Evolutionary conservation across 805 yeast species (phyloP).

Genomic region (Monosporozyma aquatica): DNA sequence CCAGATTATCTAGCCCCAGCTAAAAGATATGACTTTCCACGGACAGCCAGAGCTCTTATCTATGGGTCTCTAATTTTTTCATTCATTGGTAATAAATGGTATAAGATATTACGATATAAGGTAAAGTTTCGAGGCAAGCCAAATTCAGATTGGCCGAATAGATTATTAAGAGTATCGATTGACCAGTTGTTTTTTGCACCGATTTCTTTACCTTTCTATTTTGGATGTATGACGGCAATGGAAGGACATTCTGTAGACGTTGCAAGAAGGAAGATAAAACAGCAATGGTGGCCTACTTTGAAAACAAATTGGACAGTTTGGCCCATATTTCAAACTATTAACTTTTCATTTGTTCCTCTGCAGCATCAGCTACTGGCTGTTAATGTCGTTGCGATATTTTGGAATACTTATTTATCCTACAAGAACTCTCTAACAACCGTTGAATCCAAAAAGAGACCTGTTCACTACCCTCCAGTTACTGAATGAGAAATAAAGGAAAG

Average conservation of each 20-base stretch:
- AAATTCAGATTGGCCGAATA: conserved; percentile 26
- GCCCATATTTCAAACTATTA: conserved; percentile 79
- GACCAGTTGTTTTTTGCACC: conserved; percentile 82
- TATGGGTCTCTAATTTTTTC: conserved; percentile 73
- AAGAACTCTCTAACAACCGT: conserved; percentile 37
- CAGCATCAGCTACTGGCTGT: conserved; percentile 60
- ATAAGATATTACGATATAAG: conserved; percentile 38
- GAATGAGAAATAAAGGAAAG: too few species aligned
- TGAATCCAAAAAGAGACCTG: conserved; percentile 20
- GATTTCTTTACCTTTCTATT: conserved; percentile 64
- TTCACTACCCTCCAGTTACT: conserved; percentile 34
- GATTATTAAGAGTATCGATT: conserved; percentile 43
- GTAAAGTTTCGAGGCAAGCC: conserved; percentile 33
- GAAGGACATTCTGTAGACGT: conserved; percentile 41
- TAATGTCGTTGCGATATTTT: conserved; percentile 61
- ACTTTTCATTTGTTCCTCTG: conserved; percentile 69
- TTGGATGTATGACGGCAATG: conserved; percentile 53
- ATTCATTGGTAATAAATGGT: conserved; percentile 69
- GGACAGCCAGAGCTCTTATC: conserved; percentile 54
- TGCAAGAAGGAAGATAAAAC: conserved; percentile 36
- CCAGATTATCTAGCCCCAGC: neutral
- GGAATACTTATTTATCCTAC: conserved; percentile 74
- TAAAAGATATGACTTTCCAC: conserved; percentile 36
- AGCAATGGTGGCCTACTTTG: conserved; percentile 59
- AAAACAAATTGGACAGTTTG: conserved; percentile 75